Evolutionary conservation across 1,139 yeast species (phyloP).

Genomic region (Hyphopichia fennica): DNA sequence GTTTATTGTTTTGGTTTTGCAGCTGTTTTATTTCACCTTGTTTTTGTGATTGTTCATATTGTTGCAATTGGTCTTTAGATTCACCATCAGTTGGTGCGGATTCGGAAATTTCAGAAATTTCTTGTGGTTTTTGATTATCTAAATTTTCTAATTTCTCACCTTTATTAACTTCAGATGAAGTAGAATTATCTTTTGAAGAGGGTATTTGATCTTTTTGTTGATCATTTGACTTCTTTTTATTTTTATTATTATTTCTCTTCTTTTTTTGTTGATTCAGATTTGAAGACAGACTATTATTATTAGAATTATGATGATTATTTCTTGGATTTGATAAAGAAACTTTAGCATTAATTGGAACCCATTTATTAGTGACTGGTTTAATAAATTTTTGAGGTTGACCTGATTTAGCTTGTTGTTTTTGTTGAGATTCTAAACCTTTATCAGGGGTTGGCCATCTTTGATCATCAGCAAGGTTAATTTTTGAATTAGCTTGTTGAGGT

Average conservation of each 20-base stretch:
- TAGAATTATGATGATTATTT: constrained; percentile 17
- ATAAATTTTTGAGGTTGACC: constrained; percentile 47
- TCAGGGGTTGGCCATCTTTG: constrained; percentile 64
- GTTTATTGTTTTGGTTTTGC: constrained; percentile 1
- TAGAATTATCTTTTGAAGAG: neutral
- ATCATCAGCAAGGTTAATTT: constrained; percentile 33
- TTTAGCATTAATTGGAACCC: constrained; percentile 86
- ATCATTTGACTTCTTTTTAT: neutral
- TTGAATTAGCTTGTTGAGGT: neutral
- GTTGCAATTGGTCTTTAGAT: neutral
- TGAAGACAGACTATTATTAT: constrained; percentile 24
- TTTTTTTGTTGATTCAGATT: constrained; percentile 18
- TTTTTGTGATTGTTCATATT: neutral
- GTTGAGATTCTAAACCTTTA: constrained; percentile 15
- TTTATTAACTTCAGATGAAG: constrained; percentile 2
- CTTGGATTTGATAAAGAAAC: constrained; percentile 51
- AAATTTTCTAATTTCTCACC: neutral
- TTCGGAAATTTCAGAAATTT: neutral
- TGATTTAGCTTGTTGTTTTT: constrained; percentile 19
- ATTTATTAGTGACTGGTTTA: constrained; percentile 70
- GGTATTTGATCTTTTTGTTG: neutral
- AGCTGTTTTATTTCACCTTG: neutral
- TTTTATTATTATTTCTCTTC: neutral
- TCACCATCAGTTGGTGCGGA: neutral
- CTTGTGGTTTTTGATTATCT: neutral